Evolutionary conservation across 202 grass and related monocot species (phyloP).

Genomic region (Dendrocalamus latiflorus): DNA sequence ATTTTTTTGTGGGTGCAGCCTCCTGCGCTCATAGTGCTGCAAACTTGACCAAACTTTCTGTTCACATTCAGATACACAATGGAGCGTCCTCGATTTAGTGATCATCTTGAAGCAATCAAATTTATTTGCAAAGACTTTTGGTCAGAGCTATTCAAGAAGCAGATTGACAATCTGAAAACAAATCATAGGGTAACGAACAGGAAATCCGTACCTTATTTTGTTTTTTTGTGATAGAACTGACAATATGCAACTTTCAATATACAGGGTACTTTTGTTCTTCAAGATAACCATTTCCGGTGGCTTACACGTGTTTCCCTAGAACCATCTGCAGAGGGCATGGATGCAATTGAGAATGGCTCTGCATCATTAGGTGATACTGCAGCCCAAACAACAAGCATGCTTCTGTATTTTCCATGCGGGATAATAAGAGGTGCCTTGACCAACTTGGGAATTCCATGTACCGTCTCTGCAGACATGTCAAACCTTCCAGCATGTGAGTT

Average conservation of each 20-base stretch:
- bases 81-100: constrained; percentile 80
- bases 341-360: constrained; percentile 49
- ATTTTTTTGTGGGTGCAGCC: neutral
- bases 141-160: constrained; percentile 93
- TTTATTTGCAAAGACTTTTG: constrained; percentile 99
- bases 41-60: neutral
- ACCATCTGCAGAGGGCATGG: constrained; percentile 36
- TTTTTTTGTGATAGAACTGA: constrained; percentile 1
- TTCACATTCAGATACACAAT: constrained; percentile 75
- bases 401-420: constrained; percentile 87
- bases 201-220: neutral
- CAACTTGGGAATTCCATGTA: constrained; percentile 75
- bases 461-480: constrained; percentile 90
- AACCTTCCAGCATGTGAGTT: constrained; percentile 88
- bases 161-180: constrained; percentile 95
- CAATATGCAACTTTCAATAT: constrained; percentile 3
- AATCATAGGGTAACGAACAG: constrained; percentile 78
- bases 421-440: constrained; percentile 88
- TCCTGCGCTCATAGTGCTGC: neutral
- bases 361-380: constrained; percentile 44
- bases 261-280: constrained; percentile 96
- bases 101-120: constrained; percentile 97
- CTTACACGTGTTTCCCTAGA: constrained; percentile 74
- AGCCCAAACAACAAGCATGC: constrained; percentile 78
- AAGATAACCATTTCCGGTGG: constrained; percentile 86